Evolutionary conservation across 441 rosid genomes (phyloP), one percentile per base, ranked within the genome.

Genomic region (Corymbia calophylla): DNA sequence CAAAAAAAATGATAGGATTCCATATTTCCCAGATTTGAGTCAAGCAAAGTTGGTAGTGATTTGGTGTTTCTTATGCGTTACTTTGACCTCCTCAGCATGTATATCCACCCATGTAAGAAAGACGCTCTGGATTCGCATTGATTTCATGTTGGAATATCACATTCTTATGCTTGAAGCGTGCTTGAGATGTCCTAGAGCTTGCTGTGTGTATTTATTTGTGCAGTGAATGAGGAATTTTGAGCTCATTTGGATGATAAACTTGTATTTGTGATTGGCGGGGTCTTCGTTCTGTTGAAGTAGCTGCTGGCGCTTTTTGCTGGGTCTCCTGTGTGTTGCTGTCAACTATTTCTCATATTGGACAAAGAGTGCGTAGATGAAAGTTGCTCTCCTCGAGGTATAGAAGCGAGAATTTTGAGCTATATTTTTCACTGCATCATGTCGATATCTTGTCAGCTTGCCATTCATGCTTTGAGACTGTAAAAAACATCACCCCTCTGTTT

Each of bases 151-250:
- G 39, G 14, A 68, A 5, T 9, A 32, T 68, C 80, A 68, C 14
- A 68, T 5, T 18, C 7, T 68, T 18, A 5, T 68, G 14, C 80
- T 18, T 0, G 1, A 68, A 18, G 7, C 0, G 2, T 0, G 80
- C 47, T 18, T 32, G 5, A 62, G 32, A 62, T 29, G 32, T 1
- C 39, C 21, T 64, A n/a, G 21, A 64, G 39, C 73, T 64, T n/a
- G 21, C 18, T 64, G 39, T n/a, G 21, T 10, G 0, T 15, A 16
- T n/a, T 19, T 66, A 66, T 31, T 66, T 66, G 39, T 31, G 39
- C 11, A 66, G 73, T 8, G 73, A 66, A 66, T 31, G 39, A 66
- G 73, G 39, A 31, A 31, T 66, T 66, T 31, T 64, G 17, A 15
- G 9, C 39, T 15, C 73, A 66, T 31, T 66, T 66, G 39, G 25